These are phyloP conservation scores for Waltergamsia citrina DNA, from an alignment of 2,329 filamentous ascomycete species.

Conservation along the genomic window DNA sequence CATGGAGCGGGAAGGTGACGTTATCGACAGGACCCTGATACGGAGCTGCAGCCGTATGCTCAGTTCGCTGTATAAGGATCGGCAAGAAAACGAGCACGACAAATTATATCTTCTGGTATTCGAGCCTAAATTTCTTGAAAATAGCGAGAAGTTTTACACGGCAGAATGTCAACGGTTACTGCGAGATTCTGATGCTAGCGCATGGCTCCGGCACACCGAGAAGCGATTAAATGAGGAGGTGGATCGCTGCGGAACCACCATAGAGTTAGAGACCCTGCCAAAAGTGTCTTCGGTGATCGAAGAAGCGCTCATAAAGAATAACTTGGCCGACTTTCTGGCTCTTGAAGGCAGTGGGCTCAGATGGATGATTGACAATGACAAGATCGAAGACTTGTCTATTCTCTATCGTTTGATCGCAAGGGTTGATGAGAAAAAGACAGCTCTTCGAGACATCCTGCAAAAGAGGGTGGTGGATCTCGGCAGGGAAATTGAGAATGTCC, in stretches of 20 bases:
- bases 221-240: constrained; percentile 71
- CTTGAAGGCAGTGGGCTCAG: constrained; percentile 78
- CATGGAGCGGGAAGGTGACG: constrained; percentile 84
- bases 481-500: constrained; percentile 65
- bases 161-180: constrained; percentile 67
- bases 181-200: constrained; percentile 67
- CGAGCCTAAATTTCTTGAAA: constrained; percentile 65
- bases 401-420: constrained; percentile 71
- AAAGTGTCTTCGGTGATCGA: constrained; percentile 76
- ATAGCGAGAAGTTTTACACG: constrained; percentile 65
- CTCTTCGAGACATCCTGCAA: constrained; percentile 63
- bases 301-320: constrained; percentile 64
- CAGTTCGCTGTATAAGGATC: constrained; percentile 74
- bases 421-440: constrained; percentile 64
- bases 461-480: constrained; percentile 72
- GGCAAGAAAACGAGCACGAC: constrained; percentile 65
- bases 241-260: constrained; percentile 72
- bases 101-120: constrained; percentile 81
- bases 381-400: constrained; percentile 66
- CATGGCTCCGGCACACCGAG: constrained; percentile 71
- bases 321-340: constrained; percentile 72
- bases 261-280: constrained; percentile 61
- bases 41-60: constrained; percentile 84
- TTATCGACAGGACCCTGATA: constrained; percentile 75
- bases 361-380: constrained; percentile 88